Evolutionary conservation across 805 yeast species (phyloP).

Genomic region (Torulaspora delbrueckii): DNA sequence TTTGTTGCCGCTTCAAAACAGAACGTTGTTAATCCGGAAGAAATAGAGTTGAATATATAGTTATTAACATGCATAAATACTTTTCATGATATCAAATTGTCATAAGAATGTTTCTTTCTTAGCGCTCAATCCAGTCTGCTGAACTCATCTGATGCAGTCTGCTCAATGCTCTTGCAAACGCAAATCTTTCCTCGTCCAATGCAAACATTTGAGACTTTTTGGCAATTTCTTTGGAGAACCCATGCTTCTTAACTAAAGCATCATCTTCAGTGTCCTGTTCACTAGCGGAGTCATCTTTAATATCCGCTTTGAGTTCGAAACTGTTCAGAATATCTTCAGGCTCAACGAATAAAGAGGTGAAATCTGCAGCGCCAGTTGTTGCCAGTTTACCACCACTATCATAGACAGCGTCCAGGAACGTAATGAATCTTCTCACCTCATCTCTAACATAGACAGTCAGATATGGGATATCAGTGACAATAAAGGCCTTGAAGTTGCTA

Average conservation of each 20-base stretch:
- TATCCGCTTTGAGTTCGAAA: conserved; percentile 30
- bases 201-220: conserved; percentile 72
- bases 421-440: conserved; percentile 83
- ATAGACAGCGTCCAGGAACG: conserved; percentile 92
- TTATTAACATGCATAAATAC: not conserved
- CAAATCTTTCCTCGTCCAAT: conserved; percentile 92
- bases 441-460: conserved; percentile 75
- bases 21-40: conserved; percentile 47
- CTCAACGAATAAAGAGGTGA: conserved; percentile 79
- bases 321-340: conserved; percentile 51
- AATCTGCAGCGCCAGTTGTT: conserved; percentile 83
- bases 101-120: not conserved
- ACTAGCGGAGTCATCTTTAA: conserved; percentile 23
- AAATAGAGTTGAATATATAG: conserved; percentile 51
- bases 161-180: conserved; percentile 91
- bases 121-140: conserved; percentile 74
- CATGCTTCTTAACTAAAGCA: conserved; percentile 66
- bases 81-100: not conserved
- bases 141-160: conserved; percentile 92
- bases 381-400: conserved; percentile 86
- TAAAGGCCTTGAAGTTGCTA: conserved; percentile 63
- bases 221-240: conserved; percentile 68
- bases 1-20: conserved; percentile 48
- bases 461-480: conserved; percentile 91
- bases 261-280: conserved; percentile 40